Evolutionary conservation across 2,329 filamentous ascomycete genomes (phyloP), one percentile per base, ranked within the genome.

Genomic region (Erysiphe neolycopersici): DNA sequence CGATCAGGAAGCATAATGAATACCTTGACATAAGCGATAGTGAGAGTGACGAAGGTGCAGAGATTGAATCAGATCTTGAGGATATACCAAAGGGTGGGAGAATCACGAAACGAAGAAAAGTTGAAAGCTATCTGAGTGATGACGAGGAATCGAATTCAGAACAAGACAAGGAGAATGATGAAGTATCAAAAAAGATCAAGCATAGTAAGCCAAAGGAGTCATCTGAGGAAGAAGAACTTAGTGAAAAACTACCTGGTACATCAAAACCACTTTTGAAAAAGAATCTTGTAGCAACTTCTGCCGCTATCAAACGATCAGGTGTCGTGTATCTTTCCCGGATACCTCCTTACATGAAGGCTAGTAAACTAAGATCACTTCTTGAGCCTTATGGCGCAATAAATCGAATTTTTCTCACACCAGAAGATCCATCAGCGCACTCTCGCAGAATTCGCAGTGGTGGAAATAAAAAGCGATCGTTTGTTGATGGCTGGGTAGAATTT

Each of bases 401-500:
- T 53, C 76, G 79, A 52, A 75, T 84, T 45, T 87, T 85, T 61
- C 68, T 87, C 16, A 73, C 79, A 0, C 80, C 80, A 12, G 80
- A 89, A 60, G 75, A 83, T 54, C 68, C 74, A 0, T 59, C 68
- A 3, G 66, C 69, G 5, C 78, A 81, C 51, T 63, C 70, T 8
- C 68, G 72, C 22, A 75, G 82, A 29, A 66, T 84, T 12, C 68
- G 69, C 44, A 68, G 67, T 42, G 82, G 83, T 42, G 82, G 82
- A 46, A 89, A 87, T 62, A 84, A 84, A 62, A 83, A 84, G 60
- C 71, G 74, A 47, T 71, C 71, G n/a, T 89, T 74, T 60, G 76
- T 73, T 3, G 83, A 91, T 59, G 83, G 82, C 39, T 91, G 82
- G 82, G 73, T 89, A 26, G 83, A 91, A 58, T 91, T 87, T 53